Evolutionary conservation across 2,329 filamentous ascomycete genomes (phyloP).

Genomic region (Phaeoacremonium minimum): DNA sequence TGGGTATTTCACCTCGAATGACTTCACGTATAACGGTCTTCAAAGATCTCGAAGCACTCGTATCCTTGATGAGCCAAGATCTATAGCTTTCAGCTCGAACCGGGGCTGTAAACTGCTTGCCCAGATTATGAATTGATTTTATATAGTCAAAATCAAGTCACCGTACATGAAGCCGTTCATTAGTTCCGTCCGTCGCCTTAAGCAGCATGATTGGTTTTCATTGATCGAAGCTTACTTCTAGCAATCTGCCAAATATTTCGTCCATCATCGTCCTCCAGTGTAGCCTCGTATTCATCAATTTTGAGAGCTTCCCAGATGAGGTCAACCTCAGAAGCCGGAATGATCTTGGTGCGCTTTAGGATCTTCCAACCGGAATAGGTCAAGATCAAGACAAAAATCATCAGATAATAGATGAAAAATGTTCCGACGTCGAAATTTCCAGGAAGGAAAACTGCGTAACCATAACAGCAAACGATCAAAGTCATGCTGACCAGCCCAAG

Average conservation of each 20-base stretch:
- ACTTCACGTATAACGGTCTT: too few species aligned
- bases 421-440: conserved; percentile 43
- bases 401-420: conserved; percentile 52
- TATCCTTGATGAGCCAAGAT: too few species aligned
- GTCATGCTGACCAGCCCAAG: conserved; percentile 44
- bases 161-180: too few species aligned
- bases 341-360: conserved; percentile 47
- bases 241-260: not conserved
- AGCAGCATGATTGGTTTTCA: not conserved
- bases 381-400: conserved; percentile 48
- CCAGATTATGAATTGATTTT: too few species aligned
- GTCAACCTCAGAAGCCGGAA: conserved; percentile 44
- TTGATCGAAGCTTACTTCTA: not conserved
- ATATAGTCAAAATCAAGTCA: too few species aligned
- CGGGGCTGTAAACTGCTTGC: too few species aligned
- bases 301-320: conserved; percentile 53
- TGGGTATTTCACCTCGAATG: too few species aligned
- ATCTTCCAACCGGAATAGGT: conserved; percentile 61
- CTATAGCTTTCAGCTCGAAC: too few species aligned
- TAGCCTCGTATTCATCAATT: not conserved
- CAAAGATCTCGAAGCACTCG: too few species aligned
- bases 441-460: conserved; percentile 40
- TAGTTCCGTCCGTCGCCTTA: not conserved
- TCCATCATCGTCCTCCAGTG: not conserved
- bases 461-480: conserved; percentile 41